Conservation (phyloP, 148 eudicot species). For the Talinum fruticosum region DNA sequence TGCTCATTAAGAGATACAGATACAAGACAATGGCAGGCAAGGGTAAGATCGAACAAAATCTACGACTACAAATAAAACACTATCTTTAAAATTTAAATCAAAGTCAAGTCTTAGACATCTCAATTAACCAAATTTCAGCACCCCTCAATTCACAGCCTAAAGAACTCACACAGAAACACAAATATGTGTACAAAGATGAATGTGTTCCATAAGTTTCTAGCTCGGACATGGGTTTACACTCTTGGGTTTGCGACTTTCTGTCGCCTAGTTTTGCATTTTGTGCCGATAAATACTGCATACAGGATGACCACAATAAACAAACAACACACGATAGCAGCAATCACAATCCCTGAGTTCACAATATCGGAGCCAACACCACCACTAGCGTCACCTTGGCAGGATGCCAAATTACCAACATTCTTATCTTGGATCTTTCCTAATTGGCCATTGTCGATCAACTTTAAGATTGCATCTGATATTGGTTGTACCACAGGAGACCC, state of each 20-base stretch:
- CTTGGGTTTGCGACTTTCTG: not conserved
- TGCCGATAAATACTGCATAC: not conserved
- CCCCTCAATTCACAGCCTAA: too few relatives aligned
- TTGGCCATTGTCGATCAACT: conserved; percentile 2
- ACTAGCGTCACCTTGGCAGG: not conserved
- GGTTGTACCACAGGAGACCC: conserved; percentile 1
- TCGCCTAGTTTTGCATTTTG: not conserved
- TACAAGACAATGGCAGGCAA: too few relatives aligned
- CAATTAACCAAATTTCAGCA: too few relatives aligned
- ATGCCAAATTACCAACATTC: conserved; percentile 5
- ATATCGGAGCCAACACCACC: not conserved
- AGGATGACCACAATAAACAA: not conserved
- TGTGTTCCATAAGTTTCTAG: too few relatives aligned
- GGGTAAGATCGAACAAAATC: too few relatives aligned
- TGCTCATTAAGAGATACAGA: too few relatives aligned
- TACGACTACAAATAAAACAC: too few relatives aligned
- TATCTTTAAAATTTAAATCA: too few relatives aligned
- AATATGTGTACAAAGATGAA: too few relatives aligned
- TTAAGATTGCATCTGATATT: conserved; percentile 14
- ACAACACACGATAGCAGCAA: not conserved
- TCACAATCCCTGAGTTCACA: not conserved
- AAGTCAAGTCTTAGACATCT: too few relatives aligned
- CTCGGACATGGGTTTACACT: too few relatives aligned
- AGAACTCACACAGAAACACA: too few relatives aligned
- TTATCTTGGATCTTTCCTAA: conserved; percentile 21